Base-by-base conservation (phyloP, 1,284 basidiomycete genomes). In the Stygiomarasmius scandens region DNA sequence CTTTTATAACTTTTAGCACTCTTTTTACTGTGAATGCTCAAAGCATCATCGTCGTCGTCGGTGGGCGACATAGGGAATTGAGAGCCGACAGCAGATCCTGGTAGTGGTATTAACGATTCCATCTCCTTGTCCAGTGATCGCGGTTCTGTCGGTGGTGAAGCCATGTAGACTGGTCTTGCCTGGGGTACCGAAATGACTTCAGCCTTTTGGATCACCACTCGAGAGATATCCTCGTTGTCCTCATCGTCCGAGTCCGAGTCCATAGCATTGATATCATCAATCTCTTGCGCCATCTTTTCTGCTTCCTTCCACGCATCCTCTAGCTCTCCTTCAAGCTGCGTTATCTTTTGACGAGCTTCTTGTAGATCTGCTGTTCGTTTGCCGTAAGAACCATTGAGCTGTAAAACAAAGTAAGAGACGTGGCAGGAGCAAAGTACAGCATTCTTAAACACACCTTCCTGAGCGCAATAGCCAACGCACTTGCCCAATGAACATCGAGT, bases 241-340 rank as follows among this genome's bases (percentile, higher is more conserved):
- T 66, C 66, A 34, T 58, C 62, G 6, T 63, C 66, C 22, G 62
- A 65, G 23, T 65, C 65, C 2, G 62, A 62, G 6, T 63, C 63
- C 3, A 55, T 60, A 1, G 19, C 63, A 9, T 66, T 68, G 25
- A 77, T 73, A 49, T 83, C 81, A 65, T 90, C 87, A 64, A 90
- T 78, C 67, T 90, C 87, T 52, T 75, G 69, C 2, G 89, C 90
- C 62, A 91, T 75, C 43, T 81, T 82, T 64, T 90, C 86, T 1
- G 90, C 90, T 59, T 87, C 84, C 48, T 78, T 78, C 90, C 90
- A 92, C 1, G 89, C 90, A 58, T 92, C 90, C 51, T 89, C 85
- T n/a, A 90, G 75, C 64, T 91, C 87, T 9, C 79, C 86, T 64
- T 87, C 80, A 12, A 91, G 77, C 53, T 81, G 76, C 24, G 70